Percentiles rank a stretch among this genome's conserved stretches.
Conservation (phyloP, 306 rosid genomes). For the Bauhinia variegata region DNA sequence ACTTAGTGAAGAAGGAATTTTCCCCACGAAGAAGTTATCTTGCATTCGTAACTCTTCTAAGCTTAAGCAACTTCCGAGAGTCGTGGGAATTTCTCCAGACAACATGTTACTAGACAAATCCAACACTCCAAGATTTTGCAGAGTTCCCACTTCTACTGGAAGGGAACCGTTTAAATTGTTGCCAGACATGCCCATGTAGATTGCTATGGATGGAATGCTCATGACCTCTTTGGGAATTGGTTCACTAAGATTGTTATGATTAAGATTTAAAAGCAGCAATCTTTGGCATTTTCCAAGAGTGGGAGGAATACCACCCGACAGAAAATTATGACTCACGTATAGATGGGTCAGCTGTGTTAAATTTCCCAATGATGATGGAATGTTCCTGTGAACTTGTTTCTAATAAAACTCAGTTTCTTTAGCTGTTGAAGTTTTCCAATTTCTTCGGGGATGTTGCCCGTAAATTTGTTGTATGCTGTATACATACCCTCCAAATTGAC, state of each 20-base stretch:
- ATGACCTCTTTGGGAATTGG: constrained; percentile 5
- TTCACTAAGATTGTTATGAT: constrained; percentile 1
- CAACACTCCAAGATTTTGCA: constrained; percentile 13
- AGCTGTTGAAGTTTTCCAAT: constrained; percentile 16
- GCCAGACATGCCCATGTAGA: neutral
- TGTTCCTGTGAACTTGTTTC: neutral
- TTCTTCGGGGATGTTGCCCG: constrained; percentile 15
- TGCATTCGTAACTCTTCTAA: constrained; percentile 17
- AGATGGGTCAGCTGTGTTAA: neutral
- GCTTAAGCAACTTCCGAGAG: constrained; percentile 18
- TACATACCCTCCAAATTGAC: neutral
- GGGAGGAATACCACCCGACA: neutral
- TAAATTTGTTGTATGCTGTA: neutral
- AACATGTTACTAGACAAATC: constrained; percentile 34
- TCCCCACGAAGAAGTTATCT: constrained; percentile 29
- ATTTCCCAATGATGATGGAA: constrained; percentile 4
- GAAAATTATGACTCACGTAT: neutral
- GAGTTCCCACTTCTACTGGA: constrained; percentile 22
- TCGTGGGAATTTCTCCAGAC: constrained; percentile 28
- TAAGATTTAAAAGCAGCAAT: constrained; percentile 3
- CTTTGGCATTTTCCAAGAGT: neutral
- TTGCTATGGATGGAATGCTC: neutral
- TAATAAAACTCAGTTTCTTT: neutral
- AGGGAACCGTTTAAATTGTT: constrained; percentile 30
- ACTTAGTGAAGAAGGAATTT: constrained; percentile 25